Conservation (phyloP, 371 early-diverging fungal genomes). For the Mortierella sp. region DNA sequence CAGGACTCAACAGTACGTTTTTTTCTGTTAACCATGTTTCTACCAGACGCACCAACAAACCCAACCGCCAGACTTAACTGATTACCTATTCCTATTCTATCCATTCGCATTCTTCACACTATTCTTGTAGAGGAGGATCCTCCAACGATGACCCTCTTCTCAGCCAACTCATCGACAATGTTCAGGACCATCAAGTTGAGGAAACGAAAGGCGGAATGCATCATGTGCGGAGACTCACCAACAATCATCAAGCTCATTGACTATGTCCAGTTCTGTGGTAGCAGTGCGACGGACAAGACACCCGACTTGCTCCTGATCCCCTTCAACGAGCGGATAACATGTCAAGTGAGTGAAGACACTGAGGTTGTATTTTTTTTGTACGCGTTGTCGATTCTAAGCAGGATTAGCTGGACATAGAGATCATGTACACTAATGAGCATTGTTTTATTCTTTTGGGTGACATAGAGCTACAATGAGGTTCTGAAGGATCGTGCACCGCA, state of each 20-base stretch:
- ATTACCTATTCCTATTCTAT: neutral
- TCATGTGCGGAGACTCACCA: slow-evolving; percentile 89
- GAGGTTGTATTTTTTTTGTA: too few relatives aligned
- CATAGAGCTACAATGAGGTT: slow-evolving; percentile 60
- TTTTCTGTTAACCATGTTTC: neutral
- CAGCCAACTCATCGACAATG: slow-evolving; percentile 77
- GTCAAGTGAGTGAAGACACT: slow-evolving; percentile 34
- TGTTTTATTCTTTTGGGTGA: neutral
- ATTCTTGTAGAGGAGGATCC: slow-evolving; percentile 51
- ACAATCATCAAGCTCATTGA: slow-evolving; percentile 84
- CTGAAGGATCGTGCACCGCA: slow-evolving; percentile 62
- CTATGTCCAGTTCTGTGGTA: slow-evolving; percentile 93
- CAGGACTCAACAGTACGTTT: slow-evolving; percentile 58
- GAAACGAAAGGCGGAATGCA: slow-evolving; percentile 76
- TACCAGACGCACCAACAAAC: neutral
- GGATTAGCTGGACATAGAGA: neutral
- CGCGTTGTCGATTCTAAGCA: neutral
- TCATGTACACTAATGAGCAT: neutral
- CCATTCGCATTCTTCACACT: neutral
- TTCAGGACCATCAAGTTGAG: slow-evolving; percentile 89
- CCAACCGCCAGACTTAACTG: neutral
- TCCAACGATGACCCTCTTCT: slow-evolving; percentile 85
- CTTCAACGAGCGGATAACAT: slow-evolving; percentile 36
- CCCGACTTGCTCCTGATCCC: slow-evolving; percentile 42
- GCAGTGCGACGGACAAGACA: slow-evolving; percentile 83